Conservation (phyloP, 768 basidiomycete species). For the Mycena kentingensis region DNA sequence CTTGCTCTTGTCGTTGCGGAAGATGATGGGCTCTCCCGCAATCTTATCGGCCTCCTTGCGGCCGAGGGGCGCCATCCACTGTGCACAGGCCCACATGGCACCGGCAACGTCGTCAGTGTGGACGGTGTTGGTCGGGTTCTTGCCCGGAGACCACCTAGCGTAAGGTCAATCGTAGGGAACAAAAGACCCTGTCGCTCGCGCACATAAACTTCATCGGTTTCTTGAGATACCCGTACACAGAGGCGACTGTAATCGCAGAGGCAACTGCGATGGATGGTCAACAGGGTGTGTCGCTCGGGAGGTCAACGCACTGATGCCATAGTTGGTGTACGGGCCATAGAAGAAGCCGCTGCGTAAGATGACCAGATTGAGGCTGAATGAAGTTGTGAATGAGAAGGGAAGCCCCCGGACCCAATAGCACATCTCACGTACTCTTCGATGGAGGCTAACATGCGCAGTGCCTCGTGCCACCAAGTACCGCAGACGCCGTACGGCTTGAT, state of each 20-base stretch:
- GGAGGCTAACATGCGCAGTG: slow-evolving; percentile 69
- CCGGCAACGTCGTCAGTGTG: slow-evolving; percentile 82
- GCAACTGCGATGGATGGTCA: slow-evolving; percentile 48
- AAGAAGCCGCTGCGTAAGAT: slow-evolving; percentile 73
- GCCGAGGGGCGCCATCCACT: slow-evolving; percentile 71
- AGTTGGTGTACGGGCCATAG: slow-evolving; percentile 81
- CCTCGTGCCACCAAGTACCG: slow-evolving; percentile 91
- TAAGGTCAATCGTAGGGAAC: slow-evolving; percentile 17
- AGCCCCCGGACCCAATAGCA: slow-evolving; percentile 6
- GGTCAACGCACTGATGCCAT: slow-evolving; percentile 59
- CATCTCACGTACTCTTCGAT: slow-evolving; percentile 62
- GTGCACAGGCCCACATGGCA: slow-evolving; percentile 71
- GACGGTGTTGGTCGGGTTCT: slow-evolving; percentile 71
- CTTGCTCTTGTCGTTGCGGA: slow-evolving; percentile 74
- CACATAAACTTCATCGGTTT: slow-evolving; percentile 87
- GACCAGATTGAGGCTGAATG: slow-evolving; percentile 72
- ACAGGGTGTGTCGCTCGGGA: slow-evolving; percentile 10
- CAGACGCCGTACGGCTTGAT: slow-evolving; percentile 68
- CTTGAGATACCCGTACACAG: slow-evolving; percentile 80
- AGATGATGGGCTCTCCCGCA: slow-evolving; percentile 68
- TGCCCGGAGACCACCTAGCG: slow-evolving; percentile 76
- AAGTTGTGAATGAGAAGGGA: slow-evolving; percentile 17
- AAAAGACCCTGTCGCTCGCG: slow-evolving; percentile 26
- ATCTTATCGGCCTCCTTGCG: slow-evolving; percentile 61
- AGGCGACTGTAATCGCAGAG: slow-evolving; percentile 70